Percentiles rank a stretch among this genome's conserved stretches.
These are phyloP conservation scores for Fusarium sororula DNA, from an alignment of 2,329 filamentous ascomycete species.

Conservation along the genomic window DNA sequence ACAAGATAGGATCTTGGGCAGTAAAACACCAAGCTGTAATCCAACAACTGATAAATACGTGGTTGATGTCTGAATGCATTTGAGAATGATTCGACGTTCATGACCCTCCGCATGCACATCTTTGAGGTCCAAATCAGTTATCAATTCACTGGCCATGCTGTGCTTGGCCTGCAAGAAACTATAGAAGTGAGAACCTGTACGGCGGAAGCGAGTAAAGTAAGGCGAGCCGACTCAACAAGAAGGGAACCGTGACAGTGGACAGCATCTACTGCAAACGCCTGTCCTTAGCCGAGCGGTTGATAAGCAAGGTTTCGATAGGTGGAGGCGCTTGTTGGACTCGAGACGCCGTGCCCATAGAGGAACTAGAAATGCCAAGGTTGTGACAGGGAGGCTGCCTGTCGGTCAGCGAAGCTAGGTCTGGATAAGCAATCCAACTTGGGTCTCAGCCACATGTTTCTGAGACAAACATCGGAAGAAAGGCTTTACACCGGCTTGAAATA, in stretches of 20 bases:
- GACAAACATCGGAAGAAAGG: slow-evolving; percentile 32
- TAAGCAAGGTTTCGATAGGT: slow-evolving; percentile 10
- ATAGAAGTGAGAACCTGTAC: slow-evolving; percentile 9
- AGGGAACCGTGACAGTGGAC: slow-evolving; percentile 20
- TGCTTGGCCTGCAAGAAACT: slow-evolving; percentile 2
- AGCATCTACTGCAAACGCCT: slow-evolving; percentile 21
- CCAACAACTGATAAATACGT: slow-evolving; percentile 1
- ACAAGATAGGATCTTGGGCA: slow-evolving; percentile 1
- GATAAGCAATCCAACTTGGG: slow-evolving; percentile 28
- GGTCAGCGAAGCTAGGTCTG: slow-evolving; percentile 18
- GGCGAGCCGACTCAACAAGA: slow-evolving; percentile 14
- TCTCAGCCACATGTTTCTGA: slow-evolving; percentile 30
- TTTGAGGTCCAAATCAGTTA: neutral
- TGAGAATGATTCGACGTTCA: neutral
- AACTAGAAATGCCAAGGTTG: slow-evolving; percentile 11
- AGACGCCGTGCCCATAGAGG: slow-evolving; percentile 8
- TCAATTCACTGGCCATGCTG: slow-evolving; percentile 14
- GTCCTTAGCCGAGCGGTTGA: slow-evolving; percentile 36
- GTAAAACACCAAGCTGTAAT: neutral
- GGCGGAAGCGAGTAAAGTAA: slow-evolving; percentile 18
- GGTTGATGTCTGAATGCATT: neutral
- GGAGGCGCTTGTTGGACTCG: slow-evolving; percentile 37
- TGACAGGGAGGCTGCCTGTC: slow-evolving; percentile 30
- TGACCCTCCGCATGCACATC: neutral
- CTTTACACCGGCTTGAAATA: neutral